Evolutionary conservation across 495 filamentous ascomycete genomes (phyloP).

Genomic region (Penicillium mononematosum): DNA sequence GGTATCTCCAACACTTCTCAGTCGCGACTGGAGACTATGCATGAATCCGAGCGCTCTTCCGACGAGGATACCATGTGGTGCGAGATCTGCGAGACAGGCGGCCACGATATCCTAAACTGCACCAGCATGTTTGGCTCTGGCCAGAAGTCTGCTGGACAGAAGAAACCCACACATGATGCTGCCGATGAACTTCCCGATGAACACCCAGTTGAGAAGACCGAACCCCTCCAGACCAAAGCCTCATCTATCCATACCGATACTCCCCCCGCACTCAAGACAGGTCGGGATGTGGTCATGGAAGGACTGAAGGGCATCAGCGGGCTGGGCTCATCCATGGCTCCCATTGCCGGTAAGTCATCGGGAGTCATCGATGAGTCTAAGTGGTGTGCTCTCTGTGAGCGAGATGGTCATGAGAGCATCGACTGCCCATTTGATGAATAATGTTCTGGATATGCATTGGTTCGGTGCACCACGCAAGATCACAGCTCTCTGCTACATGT

Average conservation of each 20-base stretch:
- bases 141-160: conserved; percentile 23
- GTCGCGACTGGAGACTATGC: conserved; percentile 54
- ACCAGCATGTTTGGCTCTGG: conserved; percentile 74
- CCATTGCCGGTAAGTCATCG: conserved; percentile 75
- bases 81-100: conserved; percentile 91
- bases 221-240: conserved; percentile 12
- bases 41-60: conserved; percentile 71
- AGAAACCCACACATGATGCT: conserved; percentile 22
- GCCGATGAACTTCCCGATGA: conserved; percentile 21
- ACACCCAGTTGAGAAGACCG: conserved; percentile 11
- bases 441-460: conserved; percentile 37
- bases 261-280: conserved; percentile 36
- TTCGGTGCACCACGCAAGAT: conserved; percentile 9
- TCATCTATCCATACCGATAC: conserved; percentile 20
- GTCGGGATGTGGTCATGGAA: conserved; percentile 58
- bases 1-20: conserved; percentile 35
- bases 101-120: conserved; percentile 92
- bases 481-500: conserved; percentile 11
- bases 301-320: conserved; percentile 61
- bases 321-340: conserved; percentile 39
- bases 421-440: conserved; percentile 93
- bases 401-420: conserved; percentile 92
- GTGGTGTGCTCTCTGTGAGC: conserved; percentile 97
- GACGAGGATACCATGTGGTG: conserved; percentile 84
- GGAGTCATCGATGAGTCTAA: conserved; percentile 76